phyloP scores from a whole-genome alignment of 2,329 filamentous ascomycete genomes.

The Tricladium varicosporioides region DNA sequence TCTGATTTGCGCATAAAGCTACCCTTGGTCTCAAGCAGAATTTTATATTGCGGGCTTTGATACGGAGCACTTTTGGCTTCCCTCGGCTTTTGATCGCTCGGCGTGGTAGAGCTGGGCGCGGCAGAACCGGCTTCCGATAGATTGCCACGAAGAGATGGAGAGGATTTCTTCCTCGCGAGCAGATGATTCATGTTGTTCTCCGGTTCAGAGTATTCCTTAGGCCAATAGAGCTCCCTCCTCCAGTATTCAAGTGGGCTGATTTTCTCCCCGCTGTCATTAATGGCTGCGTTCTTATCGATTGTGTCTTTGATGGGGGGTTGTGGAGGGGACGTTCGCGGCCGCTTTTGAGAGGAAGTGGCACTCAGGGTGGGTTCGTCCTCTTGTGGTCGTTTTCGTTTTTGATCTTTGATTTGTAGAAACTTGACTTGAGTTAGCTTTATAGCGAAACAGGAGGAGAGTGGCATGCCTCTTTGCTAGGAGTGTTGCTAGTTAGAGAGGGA shows the following conservation, averaged over 20 bases:
- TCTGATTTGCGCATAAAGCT: too few relatives aligned
- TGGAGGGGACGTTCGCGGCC: conserved; percentile 4
- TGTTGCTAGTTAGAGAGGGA: conserved; percentile 21
- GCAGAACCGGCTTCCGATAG: too few relatives aligned
- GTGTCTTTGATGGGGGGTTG: conserved; percentile 7
- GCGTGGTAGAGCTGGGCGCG: too few relatives aligned
- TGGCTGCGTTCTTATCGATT: conserved; percentile 28
- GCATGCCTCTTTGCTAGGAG: conserved; percentile 19
- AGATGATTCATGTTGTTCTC: not conserved
- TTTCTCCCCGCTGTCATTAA: conserved; percentile 38
- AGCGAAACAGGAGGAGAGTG: conserved; percentile 13
- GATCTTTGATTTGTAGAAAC: conserved; percentile 11
- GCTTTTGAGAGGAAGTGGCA: conserved; percentile 10
- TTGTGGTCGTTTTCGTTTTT: conserved; percentile 11
- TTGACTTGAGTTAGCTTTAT: conserved; percentile 25
- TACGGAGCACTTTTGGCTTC: too few relatives aligned
- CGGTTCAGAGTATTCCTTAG: conserved; percentile 26
- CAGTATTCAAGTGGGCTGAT: not conserved
- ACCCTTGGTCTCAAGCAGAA: too few relatives aligned
- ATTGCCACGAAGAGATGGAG: not conserved
- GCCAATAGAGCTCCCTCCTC: not conserved
- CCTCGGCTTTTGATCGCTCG: too few relatives aligned
- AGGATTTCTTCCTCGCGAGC: too few relatives aligned
- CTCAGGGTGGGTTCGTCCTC: too few relatives aligned
- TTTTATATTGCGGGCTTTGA: too few relatives aligned